These are phyloP conservation scores for Gossypium rotundifolium DNA, from an alignment of 345 rosid genomes.

Conservation along the genomic window DNA sequence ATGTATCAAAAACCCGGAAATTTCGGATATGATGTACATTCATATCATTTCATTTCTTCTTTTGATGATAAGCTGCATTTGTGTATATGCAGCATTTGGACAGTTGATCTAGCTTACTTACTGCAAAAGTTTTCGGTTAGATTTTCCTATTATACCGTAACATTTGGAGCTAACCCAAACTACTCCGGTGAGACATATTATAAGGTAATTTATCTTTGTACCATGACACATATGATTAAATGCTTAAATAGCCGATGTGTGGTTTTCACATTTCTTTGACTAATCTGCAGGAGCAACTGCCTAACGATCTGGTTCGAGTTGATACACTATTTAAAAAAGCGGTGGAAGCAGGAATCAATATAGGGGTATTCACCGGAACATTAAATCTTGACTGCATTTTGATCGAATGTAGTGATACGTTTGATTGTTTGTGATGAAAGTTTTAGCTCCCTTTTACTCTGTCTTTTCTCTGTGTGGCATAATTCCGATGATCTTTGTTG, in stretches of 20 bases:
- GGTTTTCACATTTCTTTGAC: background rate
- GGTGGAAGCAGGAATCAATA: slow-evolving; percentile 57
- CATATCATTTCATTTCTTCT: background rate
- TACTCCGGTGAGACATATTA: slow-evolving; percentile 78
- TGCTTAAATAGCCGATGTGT: background rate
- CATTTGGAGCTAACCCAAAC: slow-evolving; percentile 84
- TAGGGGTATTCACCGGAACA: slow-evolving; percentile 50
- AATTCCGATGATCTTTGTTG: background rate
- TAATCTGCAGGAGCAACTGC: slow-evolving; percentile 72
- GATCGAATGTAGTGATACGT: background rate
- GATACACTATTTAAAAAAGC: slow-evolving; percentile 75
- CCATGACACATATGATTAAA: background rate
- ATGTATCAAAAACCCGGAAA: background rate
- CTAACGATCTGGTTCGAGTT: slow-evolving; percentile 76
- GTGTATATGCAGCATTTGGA: slow-evolving; percentile 70
- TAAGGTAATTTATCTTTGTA: slow-evolving; percentile 47
- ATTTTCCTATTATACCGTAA: slow-evolving; percentile 81
- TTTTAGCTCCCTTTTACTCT: background rate
- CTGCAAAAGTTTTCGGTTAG: slow-evolving; percentile 66
- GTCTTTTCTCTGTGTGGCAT: background rate
- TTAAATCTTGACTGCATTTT: background rate
- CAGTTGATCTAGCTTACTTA: slow-evolving; percentile 80
- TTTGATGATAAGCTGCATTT: background rate
- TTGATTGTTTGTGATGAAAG: background rate
- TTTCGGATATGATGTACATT: background rate